Percentiles rank a stretch among this genome's conserved stretches.
Evolutionary conservation across 2,329 filamentous ascomycete genomes (phyloP).

Genomic region (Exophiala phaeomuriformis): DNA sequence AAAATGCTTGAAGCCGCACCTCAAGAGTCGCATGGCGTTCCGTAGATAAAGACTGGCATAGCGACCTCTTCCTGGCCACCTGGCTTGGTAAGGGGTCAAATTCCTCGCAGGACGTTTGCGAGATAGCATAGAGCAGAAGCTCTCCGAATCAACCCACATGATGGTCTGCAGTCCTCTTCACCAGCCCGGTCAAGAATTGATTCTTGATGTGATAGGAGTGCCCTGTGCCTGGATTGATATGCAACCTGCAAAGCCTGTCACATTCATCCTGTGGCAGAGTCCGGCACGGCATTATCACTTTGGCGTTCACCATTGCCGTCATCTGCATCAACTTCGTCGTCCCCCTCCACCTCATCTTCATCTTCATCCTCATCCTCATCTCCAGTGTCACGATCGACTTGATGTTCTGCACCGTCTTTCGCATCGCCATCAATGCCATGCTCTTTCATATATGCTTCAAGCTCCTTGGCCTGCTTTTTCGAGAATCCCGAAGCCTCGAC

Average conservation of each 20-base stretch:
- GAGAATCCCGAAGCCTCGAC: conserved; percentile 93
- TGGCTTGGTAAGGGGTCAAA: no score
- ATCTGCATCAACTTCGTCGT: not conserved
- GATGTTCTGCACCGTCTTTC: conserved; percentile 30
- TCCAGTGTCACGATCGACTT: conserved; percentile 34
- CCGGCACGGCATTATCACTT: not conserved
- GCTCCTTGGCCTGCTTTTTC: conserved; percentile 90
- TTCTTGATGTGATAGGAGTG: not conserved
- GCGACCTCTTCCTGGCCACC: no score
- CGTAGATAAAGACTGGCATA: no score
- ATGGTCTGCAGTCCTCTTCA: no score
- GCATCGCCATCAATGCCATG: conserved; percentile 53
- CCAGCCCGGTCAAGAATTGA: not conserved
- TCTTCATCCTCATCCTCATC: conserved; percentile 38
- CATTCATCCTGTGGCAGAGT: not conserved
- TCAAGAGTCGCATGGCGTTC: no score
- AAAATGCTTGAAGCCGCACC: no score
- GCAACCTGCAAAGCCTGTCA: no score
- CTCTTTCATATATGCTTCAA: conserved; percentile 81
- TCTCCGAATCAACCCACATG: no score
- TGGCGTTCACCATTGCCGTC: not conserved
- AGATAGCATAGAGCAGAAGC: no score
- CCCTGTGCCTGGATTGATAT: no score
- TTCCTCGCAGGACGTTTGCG: no score
- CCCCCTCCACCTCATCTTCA: conserved; percentile 29